Percentiles rank a stretch among this genome's conserved stretches.
Evolutionary conservation across 352 stramenopile species (phyloP).

Genomic region (Globisporangium uncinulatum): DNA sequence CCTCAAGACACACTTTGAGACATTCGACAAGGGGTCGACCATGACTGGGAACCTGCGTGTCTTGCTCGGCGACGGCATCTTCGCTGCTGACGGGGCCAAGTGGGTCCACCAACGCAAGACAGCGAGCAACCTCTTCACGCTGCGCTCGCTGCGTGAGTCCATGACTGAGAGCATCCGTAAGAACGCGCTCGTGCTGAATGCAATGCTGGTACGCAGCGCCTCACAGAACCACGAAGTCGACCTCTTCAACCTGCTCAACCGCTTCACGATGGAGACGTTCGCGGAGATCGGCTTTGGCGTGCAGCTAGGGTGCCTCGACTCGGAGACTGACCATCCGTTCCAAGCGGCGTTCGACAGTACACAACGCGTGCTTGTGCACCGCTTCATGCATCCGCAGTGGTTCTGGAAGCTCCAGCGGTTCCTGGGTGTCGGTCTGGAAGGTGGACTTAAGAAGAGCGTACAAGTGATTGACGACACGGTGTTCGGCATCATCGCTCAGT

Average conservation of each 20-base stretch:
- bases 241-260: conserved; percentile 32
- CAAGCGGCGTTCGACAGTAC: conserved; percentile 44
- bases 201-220: conserved; percentile 3
- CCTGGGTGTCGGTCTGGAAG: conserved; percentile 27
- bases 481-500: conserved; percentile 30
- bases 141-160: conserved; percentile 11
- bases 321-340: conserved; percentile 36
- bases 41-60: conserved; percentile 16
- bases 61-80: conserved; percentile 18
- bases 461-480: conserved; percentile 31
- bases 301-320: conserved; percentile 27
- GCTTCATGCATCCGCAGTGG: conserved; percentile 31
- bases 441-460: conserved; percentile 22
- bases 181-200: conserved; percentile 8
- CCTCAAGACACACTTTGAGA: conserved; percentile 19
- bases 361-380: conserved; percentile 23
- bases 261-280: conserved; percentile 66
- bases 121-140: conserved; percentile 15
- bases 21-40: conserved; percentile 16
- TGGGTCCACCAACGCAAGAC: conserved; percentile 20
- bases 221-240: conserved; percentile 18
- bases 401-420: conserved; percentile 42
- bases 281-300: conserved; percentile 66
- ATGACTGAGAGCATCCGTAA: conserved; percentile 14
- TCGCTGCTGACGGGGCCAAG: conserved; percentile 13